Evolutionary conservation across 1,284 basidiomycete species (phyloP).

Genomic region (Ustilago trichophora): DNA sequence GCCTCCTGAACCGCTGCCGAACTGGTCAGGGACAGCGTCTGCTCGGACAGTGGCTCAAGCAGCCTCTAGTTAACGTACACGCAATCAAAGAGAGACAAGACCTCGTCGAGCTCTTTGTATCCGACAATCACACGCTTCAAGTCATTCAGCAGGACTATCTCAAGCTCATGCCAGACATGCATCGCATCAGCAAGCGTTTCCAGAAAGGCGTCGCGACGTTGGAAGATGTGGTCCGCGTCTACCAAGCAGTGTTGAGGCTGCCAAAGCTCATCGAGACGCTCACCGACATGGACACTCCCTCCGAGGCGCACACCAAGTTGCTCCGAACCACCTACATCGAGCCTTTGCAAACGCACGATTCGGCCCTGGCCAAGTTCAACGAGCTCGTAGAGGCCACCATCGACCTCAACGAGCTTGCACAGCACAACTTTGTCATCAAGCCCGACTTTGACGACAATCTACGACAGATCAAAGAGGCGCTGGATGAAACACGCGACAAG

Average conservation of each 20-base stretch:
- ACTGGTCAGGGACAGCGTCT: constrained; percentile 93
- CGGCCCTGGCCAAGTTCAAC: constrained; percentile 72
- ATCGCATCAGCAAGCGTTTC: constrained; percentile 90
- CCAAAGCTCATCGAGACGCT: constrained; percentile 76
- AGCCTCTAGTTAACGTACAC: constrained; percentile 91
- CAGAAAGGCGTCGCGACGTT: constrained; percentile 83
- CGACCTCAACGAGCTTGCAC: constrained; percentile 83
- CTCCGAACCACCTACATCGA: constrained; percentile 51
- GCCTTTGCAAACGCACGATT: constrained; percentile 40
- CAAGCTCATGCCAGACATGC: constrained; percentile 91
- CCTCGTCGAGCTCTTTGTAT: constrained; percentile 84
- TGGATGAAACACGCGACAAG: constrained; percentile 78
- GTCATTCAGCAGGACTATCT: constrained; percentile 84
- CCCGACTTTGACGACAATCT: constrained; percentile 86
- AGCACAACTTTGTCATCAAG: constrained; percentile 90
- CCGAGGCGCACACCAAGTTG: constrained; percentile 25
- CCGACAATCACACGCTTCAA: constrained; percentile 78
- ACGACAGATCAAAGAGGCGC: constrained; percentile 75
- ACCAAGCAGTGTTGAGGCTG: constrained; percentile 77
- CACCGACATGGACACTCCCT: constrained; percentile 68
- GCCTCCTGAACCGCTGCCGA: constrained; percentile 92
- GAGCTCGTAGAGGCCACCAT: constrained; percentile 97
- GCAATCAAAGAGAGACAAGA: constrained; percentile 73
- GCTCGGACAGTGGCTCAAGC: constrained; percentile 93
- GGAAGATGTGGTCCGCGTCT: constrained; percentile 95